A percentile compares a stretch with the other conserved stretches of the same genome.
phyloP scores from a whole-genome alignment of 768 basidiomycete species.

The Calocybe gangraenosa region DNA sequence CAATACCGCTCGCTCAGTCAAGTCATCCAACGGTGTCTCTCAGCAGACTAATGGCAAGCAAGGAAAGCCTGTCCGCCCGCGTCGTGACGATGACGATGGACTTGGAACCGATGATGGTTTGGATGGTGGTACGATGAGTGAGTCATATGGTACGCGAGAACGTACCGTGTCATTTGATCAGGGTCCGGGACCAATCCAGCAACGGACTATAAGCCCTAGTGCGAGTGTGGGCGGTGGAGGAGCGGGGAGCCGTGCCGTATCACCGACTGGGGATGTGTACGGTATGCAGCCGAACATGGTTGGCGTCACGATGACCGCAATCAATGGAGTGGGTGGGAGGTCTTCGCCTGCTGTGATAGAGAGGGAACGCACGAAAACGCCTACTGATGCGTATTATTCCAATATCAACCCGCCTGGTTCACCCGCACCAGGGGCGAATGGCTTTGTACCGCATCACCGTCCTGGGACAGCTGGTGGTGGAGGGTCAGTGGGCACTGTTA shows the following conservation, averaged over 20 bases:
- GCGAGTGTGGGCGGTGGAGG: constrained; percentile 39
- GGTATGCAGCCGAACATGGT: constrained; percentile 47
- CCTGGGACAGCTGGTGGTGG: constrained; percentile 35
- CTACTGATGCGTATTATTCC: constrained; percentile 58
- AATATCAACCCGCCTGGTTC: constrained; percentile 33
- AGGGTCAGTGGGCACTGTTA: constrained; percentile 63
- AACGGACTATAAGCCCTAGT: constrained; percentile 53
- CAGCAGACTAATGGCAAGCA: constrained; percentile 44
- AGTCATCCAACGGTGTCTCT: constrained; percentile 40
- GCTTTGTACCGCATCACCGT: constrained; percentile 32
- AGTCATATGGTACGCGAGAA: constrained; percentile 33
- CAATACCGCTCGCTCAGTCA: constrained; percentile 35
- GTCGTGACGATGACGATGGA: constrained; percentile 39
- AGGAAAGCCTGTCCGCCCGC: constrained; percentile 49
- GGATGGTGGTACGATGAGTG: constrained; percentile 39
- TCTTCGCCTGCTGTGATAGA: constrained; percentile 41
- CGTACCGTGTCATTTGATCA: constrained; percentile 57
- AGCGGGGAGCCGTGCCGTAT: constrained; percentile 55
- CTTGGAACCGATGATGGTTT: constrained; percentile 50
- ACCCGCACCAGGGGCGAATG: constrained; percentile 46
- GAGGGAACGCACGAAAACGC: constrained; percentile 42
- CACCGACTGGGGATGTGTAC: constrained; percentile 36
- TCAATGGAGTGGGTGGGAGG: constrained; percentile 40
- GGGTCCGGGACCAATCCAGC: not conserved
- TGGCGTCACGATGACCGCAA: constrained; percentile 42